Base-by-base conservation (phyloP, 225 moss, liverwort and hornwort genomes). In the Antitrichia curtipendula region DNA sequence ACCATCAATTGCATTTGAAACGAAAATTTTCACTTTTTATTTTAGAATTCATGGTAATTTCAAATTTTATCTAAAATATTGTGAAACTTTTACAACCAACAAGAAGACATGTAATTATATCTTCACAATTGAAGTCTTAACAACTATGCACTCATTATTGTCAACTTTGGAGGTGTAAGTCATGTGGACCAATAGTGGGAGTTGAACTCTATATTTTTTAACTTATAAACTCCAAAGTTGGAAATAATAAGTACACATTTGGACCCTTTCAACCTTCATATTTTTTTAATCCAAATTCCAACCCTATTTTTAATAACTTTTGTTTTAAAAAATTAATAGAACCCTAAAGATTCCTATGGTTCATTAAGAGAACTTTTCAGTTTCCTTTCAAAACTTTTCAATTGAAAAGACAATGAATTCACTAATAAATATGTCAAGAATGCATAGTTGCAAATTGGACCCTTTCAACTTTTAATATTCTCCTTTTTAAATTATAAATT, bases 281-380 rank as follows among this genome's bases (percentile, higher is more conserved):
- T 64, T 36, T 19, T 18, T 17, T 5, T 32, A 32, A 32, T 34
- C 14, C 32, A 16, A 32, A 63, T 28, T 62, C 61, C 13, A 61
- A 28, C 32, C 18, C 3, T 36, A 64, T 36, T 34, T 18, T 20
- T 36, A 20, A 10, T 20, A 36, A 5, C 19, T 9, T 65, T 65
- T 1, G 10, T 36, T 65, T 36, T 8, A n/a, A 20, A 5, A 10
- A 36, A 65, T 36, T 20, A 19, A 5, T 16, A 3, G 9, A 20
- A 36, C 7, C 5, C 3, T n/a, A 32, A 32, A 32, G 8, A 4
- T 32, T 63, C 1, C 8, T 11, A 8, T 32, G 16, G 5, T 63
- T 0, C 8, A 2, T 63, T 0, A 17, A 14, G 8, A 62, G 4
- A 49, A 31, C 0, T 5, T 3, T 61, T 8, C 15, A 29, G 15